phyloP scores from a whole-genome alignment of 306 rosid species.

The Begonia peltatifolia region DNA sequence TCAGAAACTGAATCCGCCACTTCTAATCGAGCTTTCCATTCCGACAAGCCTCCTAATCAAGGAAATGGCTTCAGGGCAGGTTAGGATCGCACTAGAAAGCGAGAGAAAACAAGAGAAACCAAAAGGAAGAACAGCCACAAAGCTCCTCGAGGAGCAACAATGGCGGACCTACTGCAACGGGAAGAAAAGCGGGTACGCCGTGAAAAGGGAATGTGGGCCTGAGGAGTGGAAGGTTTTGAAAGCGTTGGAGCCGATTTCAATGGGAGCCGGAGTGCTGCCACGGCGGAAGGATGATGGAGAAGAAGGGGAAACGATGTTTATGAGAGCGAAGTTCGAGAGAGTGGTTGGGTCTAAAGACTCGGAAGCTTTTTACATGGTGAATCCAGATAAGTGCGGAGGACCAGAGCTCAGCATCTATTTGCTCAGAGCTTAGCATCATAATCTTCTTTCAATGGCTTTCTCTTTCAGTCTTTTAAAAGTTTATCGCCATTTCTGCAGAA shows the following conservation, averaged over 20 bases:
- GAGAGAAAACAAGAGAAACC: constrained; percentile 24
- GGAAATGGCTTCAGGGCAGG: constrained; percentile 88
- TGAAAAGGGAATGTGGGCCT: constrained; percentile 35
- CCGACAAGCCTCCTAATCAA: constrained; percentile 58
- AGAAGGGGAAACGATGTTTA: constrained; percentile 74
- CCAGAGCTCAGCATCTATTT: constrained; percentile 79
- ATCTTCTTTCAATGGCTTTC: too few species aligned
- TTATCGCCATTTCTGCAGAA: too few species aligned
- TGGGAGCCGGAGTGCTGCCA: constrained; percentile 86
- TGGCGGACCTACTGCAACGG: constrained; percentile 92
- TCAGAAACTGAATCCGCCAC: constrained; percentile 32
- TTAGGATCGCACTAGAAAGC: constrained; percentile 65
- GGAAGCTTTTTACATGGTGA: constrained; percentile 77
- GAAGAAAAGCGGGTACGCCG: constrained; percentile 57
- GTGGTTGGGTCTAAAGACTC: constrained; percentile 82
- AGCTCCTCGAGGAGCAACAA: constrained; percentile 32
- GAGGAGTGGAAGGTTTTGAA: constrained; percentile 77
- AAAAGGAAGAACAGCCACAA: constrained; percentile 3
- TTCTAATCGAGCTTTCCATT: constrained; percentile 54
- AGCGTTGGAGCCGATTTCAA: constrained; percentile 61
- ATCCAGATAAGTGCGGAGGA: constrained; percentile 59
- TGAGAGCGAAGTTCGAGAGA: constrained; percentile 87
- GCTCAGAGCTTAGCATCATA: constrained; percentile 39
- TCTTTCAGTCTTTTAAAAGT: too few species aligned
- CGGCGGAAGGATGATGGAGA: constrained; percentile 22